Evolutionary conservation across 345 rosid genomes (phyloP).

Genomic region (Aegle marmelos): DNA sequence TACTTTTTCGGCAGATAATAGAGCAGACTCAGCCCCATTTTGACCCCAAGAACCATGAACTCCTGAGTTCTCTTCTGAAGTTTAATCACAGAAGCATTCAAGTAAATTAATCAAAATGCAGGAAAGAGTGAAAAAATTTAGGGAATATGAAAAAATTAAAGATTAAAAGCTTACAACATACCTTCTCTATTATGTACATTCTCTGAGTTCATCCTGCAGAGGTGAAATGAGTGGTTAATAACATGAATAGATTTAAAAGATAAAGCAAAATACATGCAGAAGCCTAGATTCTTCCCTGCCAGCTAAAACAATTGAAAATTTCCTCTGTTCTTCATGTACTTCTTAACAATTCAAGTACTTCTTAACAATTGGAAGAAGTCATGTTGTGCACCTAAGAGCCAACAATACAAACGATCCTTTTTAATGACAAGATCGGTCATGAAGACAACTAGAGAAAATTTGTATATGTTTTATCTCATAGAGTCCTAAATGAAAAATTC

Average conservation of each 20-base stretch:
- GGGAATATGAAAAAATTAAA: background rate
- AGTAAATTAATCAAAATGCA: background rate
- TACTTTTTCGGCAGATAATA: slow-evolving; percentile 65
- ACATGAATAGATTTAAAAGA: background rate
- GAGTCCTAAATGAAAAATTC: background rate
- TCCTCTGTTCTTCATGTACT: background rate
- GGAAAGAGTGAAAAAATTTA: background rate
- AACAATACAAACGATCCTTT: background rate
- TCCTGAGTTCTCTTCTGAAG: slow-evolving; percentile 37
- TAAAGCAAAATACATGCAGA: background rate
- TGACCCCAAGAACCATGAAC: slow-evolving; percentile 38
- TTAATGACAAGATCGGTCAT: background rate
- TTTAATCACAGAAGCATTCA: slow-evolving; percentile 11
- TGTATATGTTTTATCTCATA: background rate
- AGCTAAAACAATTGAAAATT: background rate
- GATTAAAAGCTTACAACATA: slow-evolving; percentile 3
- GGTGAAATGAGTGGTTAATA: slow-evolving; percentile 5
- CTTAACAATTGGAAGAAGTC: background rate
- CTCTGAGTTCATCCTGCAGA: slow-evolving; percentile 60
- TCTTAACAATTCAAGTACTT: background rate
- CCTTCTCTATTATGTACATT: slow-evolving; percentile 53
- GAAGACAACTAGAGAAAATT: background rate
- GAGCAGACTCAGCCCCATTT: slow-evolving; percentile 45
- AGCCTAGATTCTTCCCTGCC: background rate
- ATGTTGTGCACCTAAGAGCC: background rate